Evolutionary conservation across 345 rosid genomes (phyloP), one percentile per base, ranked within the genome.

Genomic region (Eucalyptus marginata): DNA sequence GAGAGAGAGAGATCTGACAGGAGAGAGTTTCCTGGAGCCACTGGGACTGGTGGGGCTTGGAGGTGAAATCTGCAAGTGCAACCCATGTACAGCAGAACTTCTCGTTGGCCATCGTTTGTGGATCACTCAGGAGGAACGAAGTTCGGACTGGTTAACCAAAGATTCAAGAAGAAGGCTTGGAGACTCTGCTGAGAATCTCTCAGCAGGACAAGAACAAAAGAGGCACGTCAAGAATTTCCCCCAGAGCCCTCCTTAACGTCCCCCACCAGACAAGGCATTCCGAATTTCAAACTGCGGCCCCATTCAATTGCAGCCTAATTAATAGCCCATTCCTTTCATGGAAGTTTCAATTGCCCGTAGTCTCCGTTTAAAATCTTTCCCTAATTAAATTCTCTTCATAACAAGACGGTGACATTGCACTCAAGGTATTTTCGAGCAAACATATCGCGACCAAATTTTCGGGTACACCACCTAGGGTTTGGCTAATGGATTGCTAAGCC

Each of bases 1-100:
- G 25, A 9, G 59, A 51, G 24, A 56, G 24, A 86, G 50, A 40
- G 27, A 24, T 56, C 91, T 68, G 50, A 94, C 94, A 93, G 88
- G 93, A 91, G 40, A 91, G 86, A 86, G 93, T 88, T 58, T 86
- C 81, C n/a, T 83, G 93, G 89, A 94, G 93, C 94, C 94, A 91
- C 36, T 51, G 91, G 64, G 94, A 91, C 33, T 58, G 91, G 17
- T 79, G 87, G 88, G 71, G 46, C 36, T 68, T 15, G 86, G 49
- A 54, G 51, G n/a, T 49, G 20, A 49, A n/a, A 31, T 18, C 87
- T 27, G 87, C 54, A 59, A 86, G 83, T 20, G 83, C 83, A 76
- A 40, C 47, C 47, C 83, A 36, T 76, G 83, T 76, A 36, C 83
- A 76, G 83, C 8, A 36, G 47, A 76, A 76, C 27, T 40, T 40